Conservation (phyloP, 2,329 filamentous ascomycete genomes). For the Ophiostoma ips region DNA sequence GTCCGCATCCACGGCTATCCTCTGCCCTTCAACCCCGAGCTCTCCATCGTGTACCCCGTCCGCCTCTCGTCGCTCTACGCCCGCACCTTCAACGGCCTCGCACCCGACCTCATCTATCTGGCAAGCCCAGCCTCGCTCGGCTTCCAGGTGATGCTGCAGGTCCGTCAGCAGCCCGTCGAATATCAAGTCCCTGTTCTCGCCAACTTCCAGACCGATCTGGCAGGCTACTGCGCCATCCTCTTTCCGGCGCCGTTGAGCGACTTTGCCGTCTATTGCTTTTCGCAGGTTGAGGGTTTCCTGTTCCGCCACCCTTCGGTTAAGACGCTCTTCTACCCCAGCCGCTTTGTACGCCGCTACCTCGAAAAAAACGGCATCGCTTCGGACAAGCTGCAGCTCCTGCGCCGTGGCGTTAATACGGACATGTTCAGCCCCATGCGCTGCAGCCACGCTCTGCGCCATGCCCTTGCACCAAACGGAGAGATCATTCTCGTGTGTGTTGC, state of each 20-base stretch:
- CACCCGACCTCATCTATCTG: conserved; percentile 54
- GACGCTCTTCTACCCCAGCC: conserved; percentile 56
- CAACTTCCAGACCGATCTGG: conserved; percentile 60
- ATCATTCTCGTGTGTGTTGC: conserved; percentile 53
- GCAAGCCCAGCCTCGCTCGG: conserved; percentile 56
- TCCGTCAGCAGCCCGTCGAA: conserved; percentile 41
- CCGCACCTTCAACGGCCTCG: conserved; percentile 38
- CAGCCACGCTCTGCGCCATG: conserved; percentile 34
- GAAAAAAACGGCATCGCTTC: conserved; percentile 39
- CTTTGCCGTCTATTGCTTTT: conserved; percentile 48
- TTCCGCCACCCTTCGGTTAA: conserved; percentile 48
- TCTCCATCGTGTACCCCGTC: conserved; percentile 57
- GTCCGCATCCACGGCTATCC: conserved; percentile 50
- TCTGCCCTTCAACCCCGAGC: conserved; percentile 56
- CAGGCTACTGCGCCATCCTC: conserved; percentile 55
- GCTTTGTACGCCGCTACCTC: conserved; percentile 48
- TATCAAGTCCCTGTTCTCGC: conserved; percentile 46
- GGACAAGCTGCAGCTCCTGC: conserved; percentile 45
- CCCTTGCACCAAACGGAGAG: conserved; percentile 47
- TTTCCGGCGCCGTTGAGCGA: conserved; percentile 48
- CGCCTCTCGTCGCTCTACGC: conserved; percentile 47
- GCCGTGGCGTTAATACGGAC: conserved; percentile 50
- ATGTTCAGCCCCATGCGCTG: conserved; percentile 43
- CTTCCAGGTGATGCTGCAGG: conserved; percentile 57
- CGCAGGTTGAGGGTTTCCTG: conserved; percentile 50